Evolutionary conservation across 2,329 filamentous ascomycete species (phyloP), one percentile per base, ranked within the genome.

Genomic region (Penicillium corylophilum): DNA sequence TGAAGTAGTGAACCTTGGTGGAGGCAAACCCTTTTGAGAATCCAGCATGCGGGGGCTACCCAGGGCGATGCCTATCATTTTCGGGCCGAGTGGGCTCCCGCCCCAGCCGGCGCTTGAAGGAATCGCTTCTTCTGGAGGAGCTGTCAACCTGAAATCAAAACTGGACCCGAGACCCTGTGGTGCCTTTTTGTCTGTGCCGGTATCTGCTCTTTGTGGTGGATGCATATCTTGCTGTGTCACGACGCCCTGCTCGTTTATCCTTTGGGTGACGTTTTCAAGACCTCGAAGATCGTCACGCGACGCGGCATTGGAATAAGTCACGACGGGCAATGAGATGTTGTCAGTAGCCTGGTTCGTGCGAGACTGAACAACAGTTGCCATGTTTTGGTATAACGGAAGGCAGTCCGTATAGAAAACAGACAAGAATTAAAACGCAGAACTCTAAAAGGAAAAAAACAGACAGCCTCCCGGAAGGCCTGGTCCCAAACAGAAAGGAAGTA

Each of bases 41-140:
- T 63, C 54, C 5, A 65, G 26, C 57, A 68, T 59, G 13, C 77
- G 74, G 22, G 88, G 88, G 63, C 87, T 90, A 28, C 87, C 88
- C 50, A 90, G 72, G 1, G 88, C 88, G 79, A 91, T 85, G 9
- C 88, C 88, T 55, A 91, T 90, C 60, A 75, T 77, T 54, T 75
- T 72, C 40, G 76, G 42, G n/a, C 59, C 75, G 7, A 74, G 71
- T 7, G 53, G 52, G 28, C 59, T 55, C 31, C 55, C 51, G 18
- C 60, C 57, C 12, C 56, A 50, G 7, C 42, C 46, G 3, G 54
- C 45, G 3, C 54, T 56, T 0, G 55, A 52, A n/a, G 53, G 53
- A 7, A 66, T 46, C 1, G 53, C 57, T 43, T 65, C 63, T 18
- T 63, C 55, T 3, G 65, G 64, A 4, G 65, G 67, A 13, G 58